phyloP scores from a whole-genome alignment of 768 basidiomycete genomes.

The Lepiota venenata region DNA sequence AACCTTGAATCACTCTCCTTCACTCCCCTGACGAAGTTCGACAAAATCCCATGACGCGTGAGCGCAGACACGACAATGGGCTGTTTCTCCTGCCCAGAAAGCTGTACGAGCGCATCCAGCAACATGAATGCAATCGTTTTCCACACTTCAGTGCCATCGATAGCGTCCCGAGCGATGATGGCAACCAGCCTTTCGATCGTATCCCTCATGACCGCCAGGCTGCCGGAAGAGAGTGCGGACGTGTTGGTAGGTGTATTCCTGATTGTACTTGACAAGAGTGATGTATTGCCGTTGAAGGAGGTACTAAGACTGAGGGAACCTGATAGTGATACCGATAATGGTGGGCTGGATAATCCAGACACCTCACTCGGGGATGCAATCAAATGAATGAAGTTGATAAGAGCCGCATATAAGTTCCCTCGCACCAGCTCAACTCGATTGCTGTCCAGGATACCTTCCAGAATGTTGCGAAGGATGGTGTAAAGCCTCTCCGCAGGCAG shows the following conservation, averaged over 20 bases:
- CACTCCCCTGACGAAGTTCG: slow-evolving; percentile 78
- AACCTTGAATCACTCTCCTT: slow-evolving; percentile 80
- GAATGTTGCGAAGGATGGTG: slow-evolving; percentile 64
- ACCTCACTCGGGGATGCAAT: slow-evolving; percentile 33
- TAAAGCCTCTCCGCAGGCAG: slow-evolving; percentile 80
- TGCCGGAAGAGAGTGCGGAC: slow-evolving; percentile 54
- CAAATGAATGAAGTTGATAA: slow-evolving; percentile 90
- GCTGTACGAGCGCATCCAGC: slow-evolving; percentile 73
- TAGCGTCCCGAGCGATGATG: slow-evolving; percentile 82
- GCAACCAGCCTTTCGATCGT: slow-evolving; percentile 70
- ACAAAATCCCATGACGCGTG: slow-evolving; percentile 70
- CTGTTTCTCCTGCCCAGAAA: slow-evolving; percentile 70
- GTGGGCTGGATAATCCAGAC: slow-evolving; percentile 18
- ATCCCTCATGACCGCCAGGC: slow-evolving; percentile 62
- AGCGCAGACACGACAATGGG: slow-evolving; percentile 56
- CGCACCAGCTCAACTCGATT: slow-evolving; percentile 83
- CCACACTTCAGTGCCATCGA: slow-evolving; percentile 96
- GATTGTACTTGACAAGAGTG: slow-evolving; percentile 23
- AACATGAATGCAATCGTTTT: slow-evolving; percentile 93
- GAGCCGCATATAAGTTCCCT: slow-evolving; percentile 90
- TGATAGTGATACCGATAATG: slow-evolving; percentile 28
- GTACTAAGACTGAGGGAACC: slow-evolving; percentile 24
- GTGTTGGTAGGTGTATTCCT: slow-evolving; percentile 19
- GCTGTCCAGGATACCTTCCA: slow-evolving; percentile 73
- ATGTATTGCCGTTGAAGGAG: slow-evolving; percentile 34